phyloP scores from a whole-genome alignment of 108 stramenopile species.

The Fragilariopsis cylindrus region DNA sequence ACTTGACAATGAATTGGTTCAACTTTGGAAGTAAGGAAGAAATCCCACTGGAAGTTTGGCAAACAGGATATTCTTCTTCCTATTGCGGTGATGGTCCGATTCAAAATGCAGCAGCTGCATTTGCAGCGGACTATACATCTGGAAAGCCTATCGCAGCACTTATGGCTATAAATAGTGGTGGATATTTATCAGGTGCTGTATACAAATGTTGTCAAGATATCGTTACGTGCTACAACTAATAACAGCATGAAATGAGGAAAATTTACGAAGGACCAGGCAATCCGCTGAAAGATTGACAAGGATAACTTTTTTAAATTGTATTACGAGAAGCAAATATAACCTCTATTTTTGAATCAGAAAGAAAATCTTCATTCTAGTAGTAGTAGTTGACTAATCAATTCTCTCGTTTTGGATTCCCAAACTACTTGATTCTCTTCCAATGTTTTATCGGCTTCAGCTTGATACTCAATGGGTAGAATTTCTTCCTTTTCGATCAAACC shows the following conservation, averaged over 20 bases:
- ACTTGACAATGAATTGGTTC: neutral
- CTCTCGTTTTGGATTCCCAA: slow-evolving; percentile 43
- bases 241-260: too few relatives aligned
- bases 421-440: slow-evolving; percentile 40
- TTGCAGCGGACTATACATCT: neutral
- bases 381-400: slow-evolving; percentile 24
- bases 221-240: neutral
- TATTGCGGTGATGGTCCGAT: slow-evolving; percentile 15
- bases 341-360: neutral
- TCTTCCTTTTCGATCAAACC: slow-evolving; percentile 25
- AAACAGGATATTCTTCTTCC: neutral
- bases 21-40: neutral
- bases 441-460: neutral
- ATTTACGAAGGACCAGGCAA: too few relatives aligned
- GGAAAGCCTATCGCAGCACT: neutral
- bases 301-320: neutral
- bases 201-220: slow-evolving; percentile 1
- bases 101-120: slow-evolving; percentile 2
- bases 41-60: neutral
- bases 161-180: slow-evolving; percentile 6
- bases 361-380: neutral
- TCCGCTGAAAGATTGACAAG: neutral
- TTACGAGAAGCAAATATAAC: neutral
- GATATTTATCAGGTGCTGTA: neutral
- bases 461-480: slow-evolving; percentile 31